Evolutionary conservation across 2,329 filamentous ascomycete species (phyloP), one percentile per base, ranked within the genome.

Genomic region (Phaeophleospora eucalypticola): DNA sequence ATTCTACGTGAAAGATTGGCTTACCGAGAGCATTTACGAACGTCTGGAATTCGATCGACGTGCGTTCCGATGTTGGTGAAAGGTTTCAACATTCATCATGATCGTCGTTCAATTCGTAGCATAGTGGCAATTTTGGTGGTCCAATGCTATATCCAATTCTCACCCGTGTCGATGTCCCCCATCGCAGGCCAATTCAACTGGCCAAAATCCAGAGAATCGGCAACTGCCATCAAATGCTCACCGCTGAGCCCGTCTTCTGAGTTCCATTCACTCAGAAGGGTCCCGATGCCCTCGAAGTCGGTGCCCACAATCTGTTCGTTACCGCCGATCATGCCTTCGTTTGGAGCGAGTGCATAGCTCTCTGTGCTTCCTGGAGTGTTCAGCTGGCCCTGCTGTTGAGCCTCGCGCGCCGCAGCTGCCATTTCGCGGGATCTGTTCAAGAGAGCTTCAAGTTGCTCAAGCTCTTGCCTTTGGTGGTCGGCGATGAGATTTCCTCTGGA

Each of bases 401-500:
- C 3, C 15, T 36, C 36, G 2, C 21, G 7, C 16, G 12, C 14
- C 14, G 36, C 4, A 17, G 27, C 27, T 3, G 24, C 3, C 29
- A 38, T 38, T 17, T 32, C 42, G 15, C 36, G 34, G 4, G 39
- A 32, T 7, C 19, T 37, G 16, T 17, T 40, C 8, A 46, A 32
- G 29, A 39, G 40, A 16, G 10, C 7, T 19, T 54, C 49, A 16
- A 58, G 42, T n/a, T 50, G 51, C 16, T 53, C 44, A n/a, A 58
- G 45, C 32, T 58, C 56, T 36, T 46, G 42, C 37, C 51, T 53
- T 27, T 54, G 51, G 35, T 53, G 53, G 3, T 42, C 49, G 7
- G 56, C 56, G n/a, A 57, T 49, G 6, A 48, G 40, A 37, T 58
- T 58, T 18, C 54, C 54, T 18, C 52, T 42, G 10, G 44, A 39